Evolutionary conservation across 176 grass and related monocot species (phyloP).

Genomic region (Alopecurus myosuroides): DNA sequence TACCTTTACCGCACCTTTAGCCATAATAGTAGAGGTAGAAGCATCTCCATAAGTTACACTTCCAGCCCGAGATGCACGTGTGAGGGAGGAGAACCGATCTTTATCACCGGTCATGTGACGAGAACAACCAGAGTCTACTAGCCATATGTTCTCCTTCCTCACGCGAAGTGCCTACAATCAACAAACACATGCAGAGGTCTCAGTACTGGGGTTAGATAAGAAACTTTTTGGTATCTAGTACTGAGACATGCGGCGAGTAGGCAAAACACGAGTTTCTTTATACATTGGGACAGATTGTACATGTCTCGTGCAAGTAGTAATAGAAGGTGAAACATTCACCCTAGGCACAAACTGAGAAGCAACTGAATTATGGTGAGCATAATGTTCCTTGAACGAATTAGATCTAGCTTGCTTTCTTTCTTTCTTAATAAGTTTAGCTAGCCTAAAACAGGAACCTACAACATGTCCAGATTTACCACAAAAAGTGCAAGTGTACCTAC

Average conservation of each 20-base stretch:
- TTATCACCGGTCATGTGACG: neutral
- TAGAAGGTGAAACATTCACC: neutral
- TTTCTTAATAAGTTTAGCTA: neutral
- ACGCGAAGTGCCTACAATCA: neutral
- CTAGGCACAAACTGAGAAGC: neutral
- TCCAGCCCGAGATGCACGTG: neutral
- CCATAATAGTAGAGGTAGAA: neutral
- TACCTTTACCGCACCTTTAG: neutral
- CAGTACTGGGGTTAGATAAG: neutral
- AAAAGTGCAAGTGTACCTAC: neutral
- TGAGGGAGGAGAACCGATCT: neutral
- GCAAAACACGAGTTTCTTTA: neutral
- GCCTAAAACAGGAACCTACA: neutral
- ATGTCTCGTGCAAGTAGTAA: neutral
- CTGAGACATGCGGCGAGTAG: neutral
- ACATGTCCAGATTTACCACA: neutral
- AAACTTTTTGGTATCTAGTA: neutral
- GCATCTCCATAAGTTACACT: neutral
- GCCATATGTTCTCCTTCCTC: neutral
- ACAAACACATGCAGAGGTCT: neutral
- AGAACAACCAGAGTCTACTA: neutral
- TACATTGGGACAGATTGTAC: neutral
- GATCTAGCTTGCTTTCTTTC: neutral
- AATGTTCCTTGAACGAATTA: neutral
- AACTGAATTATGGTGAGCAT: neutral